phyloP scores from a whole-genome alignment of 805 yeast genomes.

The Yarrowia sp. region DNA sequence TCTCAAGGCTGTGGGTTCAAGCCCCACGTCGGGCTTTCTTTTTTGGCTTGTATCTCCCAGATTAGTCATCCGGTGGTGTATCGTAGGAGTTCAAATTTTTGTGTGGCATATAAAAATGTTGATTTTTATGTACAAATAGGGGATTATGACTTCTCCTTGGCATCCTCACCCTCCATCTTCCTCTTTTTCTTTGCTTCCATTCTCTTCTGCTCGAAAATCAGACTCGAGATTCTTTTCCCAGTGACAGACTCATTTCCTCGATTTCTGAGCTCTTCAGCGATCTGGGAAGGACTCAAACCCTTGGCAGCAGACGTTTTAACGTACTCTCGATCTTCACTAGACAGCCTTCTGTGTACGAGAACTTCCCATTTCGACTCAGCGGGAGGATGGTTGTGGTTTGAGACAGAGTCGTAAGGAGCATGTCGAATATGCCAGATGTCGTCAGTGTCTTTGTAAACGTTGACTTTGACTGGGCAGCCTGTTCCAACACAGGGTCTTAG shows the following conservation, averaged over 20 bases:
- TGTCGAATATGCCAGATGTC: background rate
- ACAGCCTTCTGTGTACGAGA: background rate
- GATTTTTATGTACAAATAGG: too few relatives aligned
- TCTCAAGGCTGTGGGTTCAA: slow-evolving; percentile 19
- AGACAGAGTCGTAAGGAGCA: background rate
- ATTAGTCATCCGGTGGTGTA: background rate
- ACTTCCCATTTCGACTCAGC: background rate
- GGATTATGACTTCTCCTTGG: background rate
- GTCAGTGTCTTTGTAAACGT: background rate
- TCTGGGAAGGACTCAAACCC: background rate
- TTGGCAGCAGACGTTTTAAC: background rate
- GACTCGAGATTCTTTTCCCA: background rate
- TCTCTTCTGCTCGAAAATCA: background rate
- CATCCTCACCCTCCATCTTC: background rate
- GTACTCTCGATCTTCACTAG: background rate
- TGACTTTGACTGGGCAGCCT: background rate
- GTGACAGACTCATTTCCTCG: background rate
- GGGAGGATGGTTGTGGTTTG: background rate
- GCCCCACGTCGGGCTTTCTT: slow-evolving; percentile 14
- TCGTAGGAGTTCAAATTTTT: too few relatives aligned
- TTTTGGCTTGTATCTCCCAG: background rate
- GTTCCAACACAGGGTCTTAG: background rate
- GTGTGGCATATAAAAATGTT: too few relatives aligned
- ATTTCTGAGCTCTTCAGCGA: background rate
- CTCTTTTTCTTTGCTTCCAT: background rate